Base-by-base conservation (phyloP, 257 asterid genomes). In the Jasminum sambac region DNA sequence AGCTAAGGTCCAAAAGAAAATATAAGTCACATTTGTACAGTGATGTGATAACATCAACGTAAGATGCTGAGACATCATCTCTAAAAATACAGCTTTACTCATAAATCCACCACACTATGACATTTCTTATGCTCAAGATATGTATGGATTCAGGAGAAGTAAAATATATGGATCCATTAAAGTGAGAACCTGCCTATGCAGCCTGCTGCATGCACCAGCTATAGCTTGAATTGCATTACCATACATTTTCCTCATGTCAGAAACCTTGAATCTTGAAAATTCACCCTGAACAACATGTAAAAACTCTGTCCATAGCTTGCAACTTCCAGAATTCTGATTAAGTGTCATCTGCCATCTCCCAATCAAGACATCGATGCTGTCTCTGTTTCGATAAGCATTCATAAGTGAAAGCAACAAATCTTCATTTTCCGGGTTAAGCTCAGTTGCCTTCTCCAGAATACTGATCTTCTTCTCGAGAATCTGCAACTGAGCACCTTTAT, bases 171-270 rank as follows among this genome's bases (percentile, higher is more conserved):
- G 77, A 75, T 72, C 62, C 71, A 75, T 65, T 67, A 82, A 78
- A 82, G 83, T 72, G 89, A 92, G 90, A 87, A 95, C 99, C 99
- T 91, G 99, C 99, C 99, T 89, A 83, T 84, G 86, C 89, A 81
- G 96, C 96, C 80, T 88, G 76, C 79, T 70, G 81, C 98, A 85
- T 68, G 97, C 87, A 84, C 95, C 97, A 78, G 87, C 83, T 75
- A 95, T 79, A 78, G 99, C 97, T 80, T 86, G 96, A 70, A 91
- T 76, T 63, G 99, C 99, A 74, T 84, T 91, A 16, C 90, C 90
- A 80, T 89, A 89, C 83, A 95, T 83, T 82, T 84, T 95, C 82
- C 99, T 87, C 92, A 88, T 74, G 72, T 91, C 99, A 64, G 97
- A 88, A 77, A 95, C 91, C 88, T 95, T 95, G 75, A 95, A 91